These are phyloP conservation scores for Bromus sterilis DNA, from an alignment of 176 grass and related monocot genomes.

Conservation along the genomic window DNA sequence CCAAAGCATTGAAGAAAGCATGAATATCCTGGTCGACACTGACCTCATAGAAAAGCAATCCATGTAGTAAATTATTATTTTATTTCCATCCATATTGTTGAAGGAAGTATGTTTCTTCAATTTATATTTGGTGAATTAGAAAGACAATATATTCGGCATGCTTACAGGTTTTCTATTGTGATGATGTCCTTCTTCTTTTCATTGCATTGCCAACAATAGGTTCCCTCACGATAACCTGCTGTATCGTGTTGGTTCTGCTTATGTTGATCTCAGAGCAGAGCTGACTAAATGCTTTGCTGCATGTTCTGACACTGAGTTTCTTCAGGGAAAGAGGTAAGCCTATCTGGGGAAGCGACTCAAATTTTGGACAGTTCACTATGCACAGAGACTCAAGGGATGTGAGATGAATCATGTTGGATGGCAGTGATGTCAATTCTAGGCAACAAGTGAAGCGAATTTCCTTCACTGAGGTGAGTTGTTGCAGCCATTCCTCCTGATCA, in stretches of 20 bases:
- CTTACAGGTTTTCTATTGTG: background rate
- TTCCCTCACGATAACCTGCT: background rate
- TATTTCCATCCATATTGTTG: background rate
- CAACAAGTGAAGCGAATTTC: constrained; percentile 15
- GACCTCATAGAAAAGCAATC: background rate
- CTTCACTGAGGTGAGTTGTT: constrained; percentile 18
- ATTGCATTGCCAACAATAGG: background rate
- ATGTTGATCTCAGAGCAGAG: background rate
- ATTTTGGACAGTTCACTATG: background rate
- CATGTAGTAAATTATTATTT: background rate
- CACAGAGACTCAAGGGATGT: background rate
- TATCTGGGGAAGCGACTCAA: background rate
- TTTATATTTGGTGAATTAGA: background rate
- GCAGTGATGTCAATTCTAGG: background rate
- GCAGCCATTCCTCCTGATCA: constrained; percentile 26
- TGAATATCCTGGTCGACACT: background rate
- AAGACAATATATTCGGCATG: background rate
- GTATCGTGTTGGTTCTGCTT: background rate
- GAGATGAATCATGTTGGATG: background rate
- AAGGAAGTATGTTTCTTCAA: background rate
- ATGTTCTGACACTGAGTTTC: background rate
- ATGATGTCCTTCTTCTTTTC: background rate
- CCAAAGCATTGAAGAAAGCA: background rate
- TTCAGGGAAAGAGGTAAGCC: constrained; percentile 1
- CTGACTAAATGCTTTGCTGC: background rate